These are phyloP conservation scores for Kazachstania taianensis DNA, from an alignment of 805 yeast species.

Conservation along the genomic window DNA sequence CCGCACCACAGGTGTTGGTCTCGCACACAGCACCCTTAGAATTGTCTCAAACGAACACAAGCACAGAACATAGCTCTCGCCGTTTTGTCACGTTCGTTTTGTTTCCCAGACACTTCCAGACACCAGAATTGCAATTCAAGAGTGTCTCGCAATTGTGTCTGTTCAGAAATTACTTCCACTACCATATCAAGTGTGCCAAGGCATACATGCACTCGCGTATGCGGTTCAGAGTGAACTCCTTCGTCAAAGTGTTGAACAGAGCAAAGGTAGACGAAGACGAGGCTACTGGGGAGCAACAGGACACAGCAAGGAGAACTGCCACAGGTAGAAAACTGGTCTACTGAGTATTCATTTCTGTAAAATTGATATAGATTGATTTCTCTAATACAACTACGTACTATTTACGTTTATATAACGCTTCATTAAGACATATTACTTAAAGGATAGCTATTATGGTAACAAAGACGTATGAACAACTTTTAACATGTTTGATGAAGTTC, in stretches of 20 bases:
- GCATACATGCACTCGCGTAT: constrained; percentile 97
- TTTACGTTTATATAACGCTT: too few relatives aligned
- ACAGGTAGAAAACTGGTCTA: constrained; percentile 29
- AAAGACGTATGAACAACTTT: too few relatives aligned
- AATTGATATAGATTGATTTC: too few relatives aligned
- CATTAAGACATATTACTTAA: too few relatives aligned
- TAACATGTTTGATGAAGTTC: too few relatives aligned
- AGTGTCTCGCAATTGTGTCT: constrained; percentile 77
- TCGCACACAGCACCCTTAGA: constrained; percentile 95
- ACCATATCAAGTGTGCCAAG: constrained; percentile 96
- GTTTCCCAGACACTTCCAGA: constrained; percentile 82
- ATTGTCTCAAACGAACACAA: constrained; percentile 30
- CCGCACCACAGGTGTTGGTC: constrained; percentile 95
- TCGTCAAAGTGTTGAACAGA: constrained; percentile 88
- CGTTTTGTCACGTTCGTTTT: constrained; percentile 57
- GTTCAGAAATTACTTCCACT: constrained; percentile 95
- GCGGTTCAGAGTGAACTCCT: constrained; percentile 91
- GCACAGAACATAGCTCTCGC: constrained; percentile 30
- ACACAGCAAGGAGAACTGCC: constrained; percentile 22
- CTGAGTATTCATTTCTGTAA: constrained; percentile 6
- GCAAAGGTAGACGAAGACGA: constrained; percentile 91
- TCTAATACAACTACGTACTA: neutral
- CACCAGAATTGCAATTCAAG: constrained; percentile 32
- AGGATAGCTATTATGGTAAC: too few relatives aligned
- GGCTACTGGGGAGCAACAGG: constrained; percentile 36